These are phyloP conservation scores for Ensete ventricosum DNA, from an alignment of 176 grass and related monocot species.

Conservation along the genomic window DNA sequence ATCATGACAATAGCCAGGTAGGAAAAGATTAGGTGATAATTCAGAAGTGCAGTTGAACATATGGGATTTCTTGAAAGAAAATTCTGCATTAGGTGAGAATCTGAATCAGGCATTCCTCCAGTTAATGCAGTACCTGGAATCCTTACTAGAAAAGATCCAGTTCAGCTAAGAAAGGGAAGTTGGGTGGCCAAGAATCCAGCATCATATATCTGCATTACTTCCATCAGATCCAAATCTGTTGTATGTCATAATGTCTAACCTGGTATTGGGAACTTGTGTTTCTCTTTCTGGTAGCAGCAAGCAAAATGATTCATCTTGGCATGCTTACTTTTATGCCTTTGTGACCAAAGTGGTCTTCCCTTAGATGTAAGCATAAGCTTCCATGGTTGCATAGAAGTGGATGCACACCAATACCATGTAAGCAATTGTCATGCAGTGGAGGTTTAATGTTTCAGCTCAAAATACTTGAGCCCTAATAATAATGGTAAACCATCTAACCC, in stretches of 20 bases:
- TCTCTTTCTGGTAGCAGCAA: neutral
- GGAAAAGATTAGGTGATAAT: too few species aligned
- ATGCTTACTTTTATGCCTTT: neutral
- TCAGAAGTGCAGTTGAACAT: too few species aligned
- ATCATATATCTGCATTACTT: neutral
- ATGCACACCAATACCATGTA: too few species aligned
- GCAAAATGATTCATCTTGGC: neutral
- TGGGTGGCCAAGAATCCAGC: neutral
- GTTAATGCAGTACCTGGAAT: conserved; percentile 68
- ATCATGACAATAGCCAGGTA: too few species aligned
- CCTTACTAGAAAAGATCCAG: conserved; percentile 69
- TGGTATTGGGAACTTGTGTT: neutral
- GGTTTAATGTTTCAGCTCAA: too few species aligned
- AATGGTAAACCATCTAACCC: too few species aligned
- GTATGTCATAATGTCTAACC: neutral
- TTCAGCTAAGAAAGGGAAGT: conserved; percentile 71
- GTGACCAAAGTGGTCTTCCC: too few species aligned
- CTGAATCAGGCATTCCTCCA: conserved; percentile 63
- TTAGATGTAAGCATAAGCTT: too few species aligned
- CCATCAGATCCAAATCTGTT: neutral
- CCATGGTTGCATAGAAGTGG: too few species aligned
- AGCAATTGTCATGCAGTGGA: too few species aligned
- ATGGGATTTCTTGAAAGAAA: conserved; percentile 27
- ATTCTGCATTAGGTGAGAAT: conserved; percentile 31
- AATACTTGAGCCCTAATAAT: too few species aligned